Conservation (phyloP, 2,329 filamentous ascomycete species). For the Sarocladium brachiariae region DNA sequence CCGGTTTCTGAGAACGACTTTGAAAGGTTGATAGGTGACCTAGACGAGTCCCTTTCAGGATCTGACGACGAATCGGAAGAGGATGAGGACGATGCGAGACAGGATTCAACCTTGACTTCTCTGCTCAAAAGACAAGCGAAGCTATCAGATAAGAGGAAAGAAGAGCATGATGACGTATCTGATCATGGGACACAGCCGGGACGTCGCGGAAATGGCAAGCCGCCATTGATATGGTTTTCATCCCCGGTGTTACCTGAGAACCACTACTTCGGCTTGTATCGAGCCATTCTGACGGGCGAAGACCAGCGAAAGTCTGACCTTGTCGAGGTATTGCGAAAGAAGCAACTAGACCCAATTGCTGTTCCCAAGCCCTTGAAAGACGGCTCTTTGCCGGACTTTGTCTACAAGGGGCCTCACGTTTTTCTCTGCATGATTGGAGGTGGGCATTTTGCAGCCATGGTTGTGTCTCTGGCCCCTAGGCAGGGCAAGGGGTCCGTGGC, state of each 20-base stretch:
- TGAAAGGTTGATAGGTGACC: conserved; percentile 72
- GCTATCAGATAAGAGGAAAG: conserved; percentile 47
- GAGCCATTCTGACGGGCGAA: conserved; percentile 65
- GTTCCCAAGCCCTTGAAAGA: conserved; percentile 50
- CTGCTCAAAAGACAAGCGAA: conserved; percentile 79
- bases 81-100: conserved; percentile 51
- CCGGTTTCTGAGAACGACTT: conserved; percentile 78
- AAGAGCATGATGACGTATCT: conserved; percentile 40
- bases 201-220: conserved; percentile 41
- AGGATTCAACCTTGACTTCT: conserved; percentile 65
- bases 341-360: conserved; percentile 64
- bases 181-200: conserved; percentile 12
- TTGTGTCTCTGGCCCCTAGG: conserved; percentile 81
- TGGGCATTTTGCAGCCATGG: conserved; percentile 95
- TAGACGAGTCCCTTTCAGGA: conserved; percentile 89
- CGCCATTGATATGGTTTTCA: conserved; percentile 79
- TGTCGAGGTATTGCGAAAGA: conserved; percentile 62
- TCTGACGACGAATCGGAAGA: conserved; percentile 70
- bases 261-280: conserved; percentile 78
- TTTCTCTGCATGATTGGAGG: conserved; percentile 99
- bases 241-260: conserved; percentile 70
- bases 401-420: conserved; percentile 70
- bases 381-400: conserved; percentile 45
- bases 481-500: conserved; percentile 62
- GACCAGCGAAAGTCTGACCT: conserved; percentile 60